A percentile compares a stretch with the other conserved stretches of the same genome.
Evolutionary conservation across 202 grass and related monocot species (phyloP).

Genomic region (Setaria italica): DNA sequence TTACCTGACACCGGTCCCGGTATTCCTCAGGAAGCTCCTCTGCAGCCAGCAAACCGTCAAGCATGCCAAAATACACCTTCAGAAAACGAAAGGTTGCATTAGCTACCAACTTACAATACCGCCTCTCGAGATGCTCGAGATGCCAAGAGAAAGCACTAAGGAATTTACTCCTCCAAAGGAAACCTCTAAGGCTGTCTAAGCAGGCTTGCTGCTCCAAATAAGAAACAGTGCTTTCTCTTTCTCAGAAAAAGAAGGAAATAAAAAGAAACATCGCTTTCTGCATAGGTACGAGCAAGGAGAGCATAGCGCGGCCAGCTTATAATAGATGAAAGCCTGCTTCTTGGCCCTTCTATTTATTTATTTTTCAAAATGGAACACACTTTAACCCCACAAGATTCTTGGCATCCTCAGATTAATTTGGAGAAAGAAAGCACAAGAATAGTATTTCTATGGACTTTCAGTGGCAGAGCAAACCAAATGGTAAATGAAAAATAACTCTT

Average conservation of each 20-base stretch:
- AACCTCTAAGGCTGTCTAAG: not conserved
- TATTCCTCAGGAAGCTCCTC: slow-evolving; percentile 93
- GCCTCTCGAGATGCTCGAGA: no score
- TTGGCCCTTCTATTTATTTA: not conserved
- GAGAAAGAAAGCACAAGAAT: not conserved
- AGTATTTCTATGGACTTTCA: not conserved
- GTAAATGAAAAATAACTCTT: slow-evolving; percentile 10
- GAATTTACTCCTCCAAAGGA: not conserved
- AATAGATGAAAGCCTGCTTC: slow-evolving; percentile 5
- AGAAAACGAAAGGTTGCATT: slow-evolving; percentile 26
- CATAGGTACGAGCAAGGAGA: not conserved
- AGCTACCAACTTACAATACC: not conserved
- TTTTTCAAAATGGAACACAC: not conserved
- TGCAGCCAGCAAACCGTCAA: slow-evolving; percentile 83
- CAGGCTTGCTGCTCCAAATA: not conserved
- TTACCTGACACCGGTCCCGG: slow-evolving; percentile 75
- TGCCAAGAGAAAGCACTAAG: not conserved
- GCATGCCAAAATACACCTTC: slow-evolving; percentile 99
- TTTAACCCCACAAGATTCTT: not conserved
- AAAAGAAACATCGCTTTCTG: not conserved
- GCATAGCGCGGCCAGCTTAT: not conserved
- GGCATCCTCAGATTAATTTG: not conserved
- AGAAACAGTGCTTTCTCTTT: not conserved
- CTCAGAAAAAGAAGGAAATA: not conserved
- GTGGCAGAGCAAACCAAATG: not conserved